These are phyloP conservation scores for Phytophthora citricola DNA, from an alignment of 352 stramenopile species.

Conservation along the genomic window DNA sequence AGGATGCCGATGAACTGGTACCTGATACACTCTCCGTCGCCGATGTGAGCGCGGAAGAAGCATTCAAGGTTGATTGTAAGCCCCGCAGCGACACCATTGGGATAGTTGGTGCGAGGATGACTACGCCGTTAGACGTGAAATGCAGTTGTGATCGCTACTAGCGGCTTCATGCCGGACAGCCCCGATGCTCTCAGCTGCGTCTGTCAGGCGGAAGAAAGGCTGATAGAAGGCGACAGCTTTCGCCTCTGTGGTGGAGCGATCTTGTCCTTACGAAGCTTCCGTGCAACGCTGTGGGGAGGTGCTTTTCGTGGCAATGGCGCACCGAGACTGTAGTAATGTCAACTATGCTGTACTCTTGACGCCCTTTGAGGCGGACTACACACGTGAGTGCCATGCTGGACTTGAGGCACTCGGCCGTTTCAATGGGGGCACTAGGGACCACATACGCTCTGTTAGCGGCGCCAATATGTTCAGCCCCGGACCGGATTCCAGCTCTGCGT, in stretches of 20 bases:
- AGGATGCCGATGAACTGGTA: conserved; percentile 1
- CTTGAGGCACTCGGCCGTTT: conserved; percentile 27
- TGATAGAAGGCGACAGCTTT: conserved; percentile 22
- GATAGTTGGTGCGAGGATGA: conserved; percentile 22
- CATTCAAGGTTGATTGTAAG: conserved; percentile 28
- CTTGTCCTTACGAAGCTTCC: neutral
- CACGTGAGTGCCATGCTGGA: conserved; percentile 24
- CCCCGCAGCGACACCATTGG: conserved; percentile 32
- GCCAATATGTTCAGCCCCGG: conserved; percentile 24
- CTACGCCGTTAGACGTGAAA: conserved; percentile 58
- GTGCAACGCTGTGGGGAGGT: conserved; percentile 28
- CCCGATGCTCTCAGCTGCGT: conserved; percentile 13
- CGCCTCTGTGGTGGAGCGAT: conserved; percentile 21
- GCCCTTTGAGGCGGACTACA: conserved; percentile 14
- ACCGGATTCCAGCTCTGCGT: conserved; percentile 17
- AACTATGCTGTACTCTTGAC: conserved; percentile 41
- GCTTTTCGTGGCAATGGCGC: conserved; percentile 27
- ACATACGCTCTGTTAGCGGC: conserved; percentile 2
- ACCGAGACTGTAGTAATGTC: conserved; percentile 32
- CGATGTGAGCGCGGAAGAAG: conserved; percentile 5
- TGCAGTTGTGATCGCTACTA: conserved; percentile 31
- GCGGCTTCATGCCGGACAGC: conserved; percentile 10
- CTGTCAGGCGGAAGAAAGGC: conserved; percentile 28
- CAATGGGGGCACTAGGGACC: neutral
- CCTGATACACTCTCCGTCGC: conserved; percentile 11